phyloP scores from a whole-genome alignment of 495 filamentous ascomycete species.

The Cudoniella acicularis region DNA sequence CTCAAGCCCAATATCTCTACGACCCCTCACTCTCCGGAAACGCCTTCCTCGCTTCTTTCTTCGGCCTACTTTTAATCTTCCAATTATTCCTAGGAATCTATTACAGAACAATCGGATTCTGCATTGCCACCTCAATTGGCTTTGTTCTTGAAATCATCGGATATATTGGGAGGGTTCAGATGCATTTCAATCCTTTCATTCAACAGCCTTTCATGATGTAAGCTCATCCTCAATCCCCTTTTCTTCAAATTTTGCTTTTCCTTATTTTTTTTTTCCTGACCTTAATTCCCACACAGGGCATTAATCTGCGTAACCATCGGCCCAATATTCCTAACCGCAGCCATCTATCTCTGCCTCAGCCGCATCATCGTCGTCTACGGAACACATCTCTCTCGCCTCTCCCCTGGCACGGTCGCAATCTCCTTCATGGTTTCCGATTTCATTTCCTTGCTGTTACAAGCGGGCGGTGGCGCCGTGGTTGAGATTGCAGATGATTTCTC shows the following conservation, averaged over 20 bases:
- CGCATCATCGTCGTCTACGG: conserved; percentile 54
- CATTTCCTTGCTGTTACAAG: conserved; percentile 57
- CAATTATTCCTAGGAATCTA: conserved; percentile 5
- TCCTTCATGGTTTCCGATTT: conserved; percentile 57
- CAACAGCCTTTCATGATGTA: conserved; percentile 30
- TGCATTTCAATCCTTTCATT: conserved; percentile 38
- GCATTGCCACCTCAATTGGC: conserved; percentile 31
- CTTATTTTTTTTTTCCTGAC: too few relatives aligned
- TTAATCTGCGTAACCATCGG: conserved; percentile 54
- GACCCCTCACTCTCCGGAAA: conserved; percentile 34
- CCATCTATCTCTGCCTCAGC: conserved; percentile 58
- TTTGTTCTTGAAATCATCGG: conserved; percentile 34
- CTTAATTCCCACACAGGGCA: too few relatives aligned
- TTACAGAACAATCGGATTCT: conserved; percentile 26
- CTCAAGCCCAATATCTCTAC: conserved; percentile 29
- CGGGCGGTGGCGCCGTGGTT: conserved; percentile 53
- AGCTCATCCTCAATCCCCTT: background rate
- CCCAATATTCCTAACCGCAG: conserved; percentile 56
- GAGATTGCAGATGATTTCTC: conserved; percentile 37
- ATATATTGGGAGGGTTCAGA: conserved; percentile 33
- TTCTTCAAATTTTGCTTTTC: too few relatives aligned
- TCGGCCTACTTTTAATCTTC: conserved; percentile 14
- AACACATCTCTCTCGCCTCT: conserved; percentile 54
- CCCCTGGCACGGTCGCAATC: conserved; percentile 42
- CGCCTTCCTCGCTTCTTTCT: conserved; percentile 28